phyloP scores from a whole-genome alignment of 176 grass and related monocot species.

The Dactylis glomerata region DNA sequence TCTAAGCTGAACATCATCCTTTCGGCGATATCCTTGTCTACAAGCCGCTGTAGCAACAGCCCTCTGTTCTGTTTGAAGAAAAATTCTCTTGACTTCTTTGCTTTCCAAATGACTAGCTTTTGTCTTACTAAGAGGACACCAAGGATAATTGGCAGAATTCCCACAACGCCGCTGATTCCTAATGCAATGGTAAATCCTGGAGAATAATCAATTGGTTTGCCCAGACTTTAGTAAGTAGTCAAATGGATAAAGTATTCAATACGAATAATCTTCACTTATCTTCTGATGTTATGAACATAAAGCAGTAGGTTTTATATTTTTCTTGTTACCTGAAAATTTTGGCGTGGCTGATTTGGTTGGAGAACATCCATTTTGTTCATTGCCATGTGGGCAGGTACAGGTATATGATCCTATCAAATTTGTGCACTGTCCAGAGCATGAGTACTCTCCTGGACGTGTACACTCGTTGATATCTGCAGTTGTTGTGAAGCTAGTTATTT shows the following conservation, averaged over 20 bases:
- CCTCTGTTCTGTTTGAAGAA: slow-evolving; percentile 47
- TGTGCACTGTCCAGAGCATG: too few relatives aligned
- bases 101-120: background rate
- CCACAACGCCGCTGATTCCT: background rate
- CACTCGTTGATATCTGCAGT: too few relatives aligned
- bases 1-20: slow-evolving; percentile 41
- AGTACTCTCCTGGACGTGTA: too few relatives aligned
- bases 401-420: too few relatives aligned
- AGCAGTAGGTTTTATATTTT: background rate
- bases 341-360: background rate
- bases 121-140: slow-evolving; percentile 15
- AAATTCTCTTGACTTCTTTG: slow-evolving; percentile 39
- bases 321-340: background rate
- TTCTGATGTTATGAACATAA: background rate
- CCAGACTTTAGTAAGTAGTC: background rate
- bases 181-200: background rate
- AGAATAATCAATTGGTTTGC: background rate
- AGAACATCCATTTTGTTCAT: background rate
- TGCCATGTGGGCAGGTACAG: background rate
- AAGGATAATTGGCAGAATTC: slow-evolving; percentile 22
- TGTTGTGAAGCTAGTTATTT: too few relatives aligned
- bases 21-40: slow-evolving; percentile 34
- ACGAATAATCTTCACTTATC: background rate
- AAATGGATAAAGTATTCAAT: background rate
- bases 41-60: slow-evolving; percentile 33